phyloP scores from a whole-genome alignment of 2,329 filamentous ascomycete species.

The Calonectria leucothoes region DNA sequence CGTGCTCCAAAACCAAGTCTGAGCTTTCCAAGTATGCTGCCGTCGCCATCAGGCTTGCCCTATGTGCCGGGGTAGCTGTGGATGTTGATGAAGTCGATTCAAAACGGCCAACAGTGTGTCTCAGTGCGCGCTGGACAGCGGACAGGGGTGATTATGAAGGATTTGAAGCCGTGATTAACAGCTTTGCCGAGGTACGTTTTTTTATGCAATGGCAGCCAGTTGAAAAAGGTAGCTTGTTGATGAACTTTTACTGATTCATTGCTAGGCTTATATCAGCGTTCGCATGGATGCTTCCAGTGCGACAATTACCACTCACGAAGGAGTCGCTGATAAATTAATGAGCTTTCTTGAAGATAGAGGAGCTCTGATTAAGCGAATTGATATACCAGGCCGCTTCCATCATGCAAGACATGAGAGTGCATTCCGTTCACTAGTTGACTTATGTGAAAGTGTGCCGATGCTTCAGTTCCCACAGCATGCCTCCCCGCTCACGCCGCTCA shows the following conservation, averaged over 20 bases:
- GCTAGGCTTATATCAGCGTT: neutral
- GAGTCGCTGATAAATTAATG: neutral
- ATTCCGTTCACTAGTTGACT: neutral
- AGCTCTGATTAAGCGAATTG: neutral
- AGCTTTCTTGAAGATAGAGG: neutral
- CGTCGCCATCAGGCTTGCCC: neutral
- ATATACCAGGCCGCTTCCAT: neutral
- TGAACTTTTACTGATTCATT: neutral
- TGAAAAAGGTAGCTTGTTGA: neutral
- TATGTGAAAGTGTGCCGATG: neutral
- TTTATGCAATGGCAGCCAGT: neutral
- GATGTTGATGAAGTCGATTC: neutral
- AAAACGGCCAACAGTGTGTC: neutral
- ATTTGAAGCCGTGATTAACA: neutral
- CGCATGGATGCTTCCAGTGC: neutral
- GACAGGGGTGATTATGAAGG: neutral
- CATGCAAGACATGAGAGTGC: neutral
- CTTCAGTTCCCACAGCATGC: neutral
- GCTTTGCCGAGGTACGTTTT: neutral
- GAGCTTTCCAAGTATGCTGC: neutral
- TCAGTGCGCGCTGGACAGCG: neutral
- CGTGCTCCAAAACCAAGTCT: neutral
- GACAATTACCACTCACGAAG: neutral
- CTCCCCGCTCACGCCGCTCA: neutral
- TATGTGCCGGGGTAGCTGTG: neutral